These are phyloP conservation scores for Fraxinus quadrangulata DNA, from an alignment of 257 asterid species.

Conservation along the genomic window DNA sequence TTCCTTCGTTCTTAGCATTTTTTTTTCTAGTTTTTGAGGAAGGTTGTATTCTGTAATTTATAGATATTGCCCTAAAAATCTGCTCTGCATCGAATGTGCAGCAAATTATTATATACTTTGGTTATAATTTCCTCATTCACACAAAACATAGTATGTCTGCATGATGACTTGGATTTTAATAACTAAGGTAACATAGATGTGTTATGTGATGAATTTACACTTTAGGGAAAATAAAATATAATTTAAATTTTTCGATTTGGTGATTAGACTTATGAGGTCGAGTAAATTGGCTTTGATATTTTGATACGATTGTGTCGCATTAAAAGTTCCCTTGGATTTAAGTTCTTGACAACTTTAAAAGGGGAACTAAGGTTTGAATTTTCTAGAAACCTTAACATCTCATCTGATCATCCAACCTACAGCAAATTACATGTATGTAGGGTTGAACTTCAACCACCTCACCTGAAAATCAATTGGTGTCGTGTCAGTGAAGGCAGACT, in stretches of 20 bases:
- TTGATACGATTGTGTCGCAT: too few species aligned
- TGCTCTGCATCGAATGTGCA: neutral
- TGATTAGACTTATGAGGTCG: too few species aligned
- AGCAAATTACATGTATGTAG: neutral
- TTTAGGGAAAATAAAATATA: too few species aligned
- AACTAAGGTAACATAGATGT: neutral
- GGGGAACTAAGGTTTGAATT: too few species aligned
- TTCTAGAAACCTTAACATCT: too few species aligned
- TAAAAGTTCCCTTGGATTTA: too few species aligned
- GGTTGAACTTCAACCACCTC: too few species aligned
- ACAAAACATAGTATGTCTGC: neutral
- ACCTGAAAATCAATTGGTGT: too few species aligned
- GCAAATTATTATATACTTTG: neutral
- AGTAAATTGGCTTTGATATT: too few species aligned
- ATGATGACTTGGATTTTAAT: neutral
- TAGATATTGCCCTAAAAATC: slow-evolving; percentile 10
- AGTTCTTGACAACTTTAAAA: too few species aligned
- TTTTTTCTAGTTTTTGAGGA: slow-evolving; percentile 8
- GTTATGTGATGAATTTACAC: neutral
- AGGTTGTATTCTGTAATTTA: slow-evolving; percentile 22
- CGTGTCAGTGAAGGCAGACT: too few species aligned
- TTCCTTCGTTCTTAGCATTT: slow-evolving; percentile 24
- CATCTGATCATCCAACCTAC: neutral
- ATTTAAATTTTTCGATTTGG: too few species aligned
- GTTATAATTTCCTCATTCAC: neutral